Conservation (phyloP, 192 early-diverging fungal genomes). For the Mortierella claussenii region DNA sequence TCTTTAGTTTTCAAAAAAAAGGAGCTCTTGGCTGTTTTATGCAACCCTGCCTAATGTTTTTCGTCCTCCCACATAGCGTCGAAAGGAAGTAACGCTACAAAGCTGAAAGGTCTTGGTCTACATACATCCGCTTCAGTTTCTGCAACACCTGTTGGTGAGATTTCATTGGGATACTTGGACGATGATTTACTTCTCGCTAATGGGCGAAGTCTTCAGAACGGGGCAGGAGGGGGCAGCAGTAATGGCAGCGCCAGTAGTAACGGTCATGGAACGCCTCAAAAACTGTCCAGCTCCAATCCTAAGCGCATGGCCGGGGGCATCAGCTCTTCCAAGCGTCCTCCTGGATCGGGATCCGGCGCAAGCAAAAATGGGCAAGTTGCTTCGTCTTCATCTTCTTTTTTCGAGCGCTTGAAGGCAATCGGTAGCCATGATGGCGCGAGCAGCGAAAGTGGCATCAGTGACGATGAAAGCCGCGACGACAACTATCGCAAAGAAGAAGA, state of each 20-base stretch:
- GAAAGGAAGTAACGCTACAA: slow-evolving; percentile 34
- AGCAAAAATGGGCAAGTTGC: slow-evolving; percentile 54
- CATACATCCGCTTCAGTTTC: slow-evolving; percentile 21
- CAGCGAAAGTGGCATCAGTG: slow-evolving; percentile 1
- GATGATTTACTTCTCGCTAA: slow-evolving; percentile 39
- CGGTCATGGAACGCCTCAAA: slow-evolving; percentile 6
- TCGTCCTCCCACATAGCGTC: slow-evolving; percentile 12
- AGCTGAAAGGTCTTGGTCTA: slow-evolving; percentile 36
- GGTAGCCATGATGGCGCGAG: slow-evolving; percentile 18
- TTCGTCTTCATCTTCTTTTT: slow-evolving; percentile 17
- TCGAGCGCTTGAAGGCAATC: slow-evolving; percentile 42
- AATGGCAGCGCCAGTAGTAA: neutral
- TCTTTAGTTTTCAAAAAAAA: neutral
- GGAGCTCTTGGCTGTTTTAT: neutral
- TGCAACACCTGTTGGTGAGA: slow-evolving; percentile 38
- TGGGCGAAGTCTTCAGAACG: slow-evolving; percentile 42
- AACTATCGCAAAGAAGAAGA: slow-evolving; percentile 5
- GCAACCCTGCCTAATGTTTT: neutral
- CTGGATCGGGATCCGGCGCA: slow-evolving; percentile 24
- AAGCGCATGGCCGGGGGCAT: slow-evolving; percentile 27
- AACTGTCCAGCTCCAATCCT: slow-evolving; percentile 48
- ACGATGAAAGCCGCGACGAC: slow-evolving; percentile 5
- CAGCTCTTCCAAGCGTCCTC: slow-evolving; percentile 41
- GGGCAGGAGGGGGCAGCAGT: slow-evolving; percentile 13
- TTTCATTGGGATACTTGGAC: slow-evolving; percentile 38